Evolutionary conservation across 208 protist species (phyloP).

Genomic region (Strigomonas culicis): DNA sequence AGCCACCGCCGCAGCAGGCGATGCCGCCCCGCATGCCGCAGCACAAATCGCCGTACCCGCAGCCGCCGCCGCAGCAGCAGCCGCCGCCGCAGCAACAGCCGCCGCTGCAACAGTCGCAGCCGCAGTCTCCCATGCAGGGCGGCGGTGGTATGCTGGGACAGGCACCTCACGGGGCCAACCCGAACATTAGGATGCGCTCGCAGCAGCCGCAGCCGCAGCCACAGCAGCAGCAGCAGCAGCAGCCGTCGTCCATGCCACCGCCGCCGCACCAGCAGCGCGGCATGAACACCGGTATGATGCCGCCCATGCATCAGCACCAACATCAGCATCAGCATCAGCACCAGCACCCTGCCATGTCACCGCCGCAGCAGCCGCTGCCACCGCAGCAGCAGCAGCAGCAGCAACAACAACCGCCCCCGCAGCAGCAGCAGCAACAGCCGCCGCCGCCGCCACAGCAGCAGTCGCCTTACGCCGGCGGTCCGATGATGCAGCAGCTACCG

Average conservation of each 20-base stretch:
- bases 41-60: not conserved
- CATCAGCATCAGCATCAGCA: conserved; percentile 22
- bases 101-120: not conserved
- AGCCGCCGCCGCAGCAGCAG: not conserved
- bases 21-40: not conserved
- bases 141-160: too few species aligned
- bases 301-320: conserved; percentile 19
- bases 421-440: conserved; percentile 19
- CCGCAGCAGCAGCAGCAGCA: conserved; percentile 19
- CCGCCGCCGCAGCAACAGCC: not conserved
- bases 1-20: conserved; percentile 8
- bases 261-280: conserved; percentile 7
- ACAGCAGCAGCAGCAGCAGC: conserved; percentile 12
- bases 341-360: conserved; percentile 18
- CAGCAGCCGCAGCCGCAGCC: conserved; percentile 7
- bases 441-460: conserved; percentile 16
- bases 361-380: conserved; percentile 20
- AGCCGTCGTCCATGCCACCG: conserved; percentile 21
- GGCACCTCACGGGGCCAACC: not conserved
- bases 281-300: not conserved
- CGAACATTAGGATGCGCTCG: conserved; percentile 14
- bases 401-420: conserved; percentile 8
- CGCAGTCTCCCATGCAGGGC: too few species aligned
- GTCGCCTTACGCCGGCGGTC: not conserved
- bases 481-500: conserved; percentile 21